Conservation (phyloP, 2,329 filamentous ascomycete species). For the Phialocephala sp. region DNA sequence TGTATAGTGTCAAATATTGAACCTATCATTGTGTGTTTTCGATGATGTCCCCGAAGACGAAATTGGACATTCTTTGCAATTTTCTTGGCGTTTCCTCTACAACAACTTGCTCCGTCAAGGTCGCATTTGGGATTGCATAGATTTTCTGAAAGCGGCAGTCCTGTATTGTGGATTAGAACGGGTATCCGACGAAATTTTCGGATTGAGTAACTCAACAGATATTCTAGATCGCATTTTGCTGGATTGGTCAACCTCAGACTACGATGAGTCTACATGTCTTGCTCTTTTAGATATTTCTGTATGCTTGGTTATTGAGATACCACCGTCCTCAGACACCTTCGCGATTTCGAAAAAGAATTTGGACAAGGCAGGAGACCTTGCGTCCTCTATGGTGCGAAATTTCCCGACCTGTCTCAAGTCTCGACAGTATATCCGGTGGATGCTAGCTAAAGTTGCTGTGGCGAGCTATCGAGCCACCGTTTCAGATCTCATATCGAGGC, state of each 20-base stretch:
- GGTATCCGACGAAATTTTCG: not conserved
- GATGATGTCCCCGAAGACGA: not conserved
- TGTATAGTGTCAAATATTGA: not conserved
- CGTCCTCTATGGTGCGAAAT: not conserved
- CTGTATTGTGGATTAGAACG: not conserved
- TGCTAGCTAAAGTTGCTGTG: not conserved
- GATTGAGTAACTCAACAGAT: not conserved
- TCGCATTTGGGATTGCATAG: conserved; percentile 7
- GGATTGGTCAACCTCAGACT: not conserved
- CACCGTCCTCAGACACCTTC: not conserved
- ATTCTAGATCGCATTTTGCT: not conserved
- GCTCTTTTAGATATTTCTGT: not conserved
- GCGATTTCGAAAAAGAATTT: not conserved
- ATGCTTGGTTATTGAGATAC: not conserved
- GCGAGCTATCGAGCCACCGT: not conserved
- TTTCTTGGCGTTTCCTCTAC: not conserved
- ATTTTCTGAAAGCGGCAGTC: not conserved
- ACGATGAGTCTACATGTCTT: not conserved
- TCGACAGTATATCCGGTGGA: conserved; percentile 4
- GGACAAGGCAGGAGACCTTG: not conserved
- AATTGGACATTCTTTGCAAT: too few relatives aligned
- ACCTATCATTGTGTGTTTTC: not conserved
- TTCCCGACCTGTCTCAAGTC: not conserved
- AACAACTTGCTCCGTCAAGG: conserved; percentile 2
- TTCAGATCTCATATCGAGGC: not conserved